phyloP scores from a whole-genome alignment of 352 stramenopile genomes.

The Blastocystis sp. region DNA sequence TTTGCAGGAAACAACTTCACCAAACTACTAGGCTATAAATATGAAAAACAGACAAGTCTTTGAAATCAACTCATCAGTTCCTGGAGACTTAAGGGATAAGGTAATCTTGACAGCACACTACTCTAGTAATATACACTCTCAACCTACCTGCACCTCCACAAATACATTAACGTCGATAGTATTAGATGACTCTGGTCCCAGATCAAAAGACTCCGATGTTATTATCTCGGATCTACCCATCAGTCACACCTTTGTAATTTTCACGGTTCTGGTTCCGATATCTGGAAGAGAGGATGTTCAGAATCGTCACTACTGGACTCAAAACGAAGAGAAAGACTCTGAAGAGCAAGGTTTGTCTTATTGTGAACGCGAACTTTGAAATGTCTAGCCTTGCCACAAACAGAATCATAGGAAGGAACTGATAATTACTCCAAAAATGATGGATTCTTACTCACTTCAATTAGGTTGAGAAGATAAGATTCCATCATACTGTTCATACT shows the following conservation, averaged over 20 bases:
- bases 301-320: background rate
- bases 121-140: background rate
- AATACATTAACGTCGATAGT: background rate
- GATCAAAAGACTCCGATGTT: background rate
- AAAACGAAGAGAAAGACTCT: background rate
- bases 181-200: background rate
- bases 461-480: background rate
- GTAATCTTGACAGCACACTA: constrained; percentile 21
- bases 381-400: background rate
- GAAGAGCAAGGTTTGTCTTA: background rate
- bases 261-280: background rate
- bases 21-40: background rate
- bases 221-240: background rate
- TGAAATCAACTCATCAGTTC: background rate
- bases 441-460: background rate
- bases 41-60: background rate
- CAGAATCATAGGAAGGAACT: constrained; percentile 5
- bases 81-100: background rate
- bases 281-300: background rate
- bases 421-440: background rate
- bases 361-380: background rate
- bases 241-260: background rate
- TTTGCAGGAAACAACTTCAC: too few species aligned
- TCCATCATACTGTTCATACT: constrained; percentile 64
- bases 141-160: too few species aligned